phyloP scores from a whole-genome alignment of 2,329 filamentous ascomycete species.

The Tolypocladium album region DNA sequence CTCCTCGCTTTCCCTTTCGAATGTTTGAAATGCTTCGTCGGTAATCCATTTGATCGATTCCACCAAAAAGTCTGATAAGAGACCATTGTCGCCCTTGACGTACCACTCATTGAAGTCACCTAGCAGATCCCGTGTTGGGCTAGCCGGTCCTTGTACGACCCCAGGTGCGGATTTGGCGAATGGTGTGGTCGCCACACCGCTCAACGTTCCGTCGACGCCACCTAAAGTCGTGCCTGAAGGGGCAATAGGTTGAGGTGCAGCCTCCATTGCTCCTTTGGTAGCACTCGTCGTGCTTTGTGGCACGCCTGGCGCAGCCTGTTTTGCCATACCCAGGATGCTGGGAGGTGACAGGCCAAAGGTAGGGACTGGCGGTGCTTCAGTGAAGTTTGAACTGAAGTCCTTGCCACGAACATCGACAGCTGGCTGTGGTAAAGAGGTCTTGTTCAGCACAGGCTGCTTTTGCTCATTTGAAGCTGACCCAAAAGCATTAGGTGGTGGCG shows the following conservation, averaged over 20 bases:
- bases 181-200: neutral
- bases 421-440: neutral
- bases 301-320: neutral
- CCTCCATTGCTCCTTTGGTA: neutral
- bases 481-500: neutral
- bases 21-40: slow-evolving; percentile 27
- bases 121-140: slow-evolving; percentile 28
- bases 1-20: slow-evolving; percentile 28
- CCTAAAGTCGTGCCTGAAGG: neutral
- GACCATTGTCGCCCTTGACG: slow-evolving; percentile 39
- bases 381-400: neutral
- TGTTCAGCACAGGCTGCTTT: neutral
- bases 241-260: neutral
- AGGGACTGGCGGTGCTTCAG: neutral
- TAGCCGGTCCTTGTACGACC: slow-evolving; percentile 4
- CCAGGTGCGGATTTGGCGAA: slow-evolving; percentile 3
- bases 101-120: slow-evolving; percentile 43
- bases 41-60: slow-evolving; percentile 35
- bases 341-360: neutral
- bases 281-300: neutral
- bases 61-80: slow-evolving; percentile 39
- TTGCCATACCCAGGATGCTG: neutral
- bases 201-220: neutral
- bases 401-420: neutral
- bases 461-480: neutral